Evolutionary conservation across 176 grass and related monocot genomes (phyloP).

Genomic region (Oryza meridionalis): DNA sequence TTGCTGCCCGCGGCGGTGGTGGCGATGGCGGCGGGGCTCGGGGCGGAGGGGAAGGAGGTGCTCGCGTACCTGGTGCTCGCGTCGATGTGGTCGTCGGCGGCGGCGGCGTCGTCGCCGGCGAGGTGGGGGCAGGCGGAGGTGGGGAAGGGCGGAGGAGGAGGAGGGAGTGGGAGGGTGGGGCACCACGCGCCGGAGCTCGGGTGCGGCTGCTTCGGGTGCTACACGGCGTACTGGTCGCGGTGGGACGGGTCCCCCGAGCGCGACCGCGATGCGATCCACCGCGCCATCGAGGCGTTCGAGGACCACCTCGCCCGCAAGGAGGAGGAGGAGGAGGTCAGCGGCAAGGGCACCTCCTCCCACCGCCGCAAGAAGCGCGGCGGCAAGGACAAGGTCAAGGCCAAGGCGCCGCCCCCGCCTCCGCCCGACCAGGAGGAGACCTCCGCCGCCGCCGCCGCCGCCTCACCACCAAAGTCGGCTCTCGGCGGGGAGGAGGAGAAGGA

Average conservation of each 20-base stretch:
- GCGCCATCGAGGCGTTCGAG: conserved; percentile 77
- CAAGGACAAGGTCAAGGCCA: conserved; percentile 15
- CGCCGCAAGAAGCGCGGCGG: conserved; percentile 45
- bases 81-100: conserved; percentile 55
- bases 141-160: background rate
- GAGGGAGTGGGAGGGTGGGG: background rate
- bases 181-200: conserved; percentile 55
- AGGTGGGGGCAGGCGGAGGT: background rate
- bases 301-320: conserved; percentile 57
- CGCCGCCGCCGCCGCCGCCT: background rate
- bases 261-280: conserved; percentile 62
- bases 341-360: background rate
- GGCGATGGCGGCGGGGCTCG: conserved; percentile 46
- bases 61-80: conserved; percentile 70
- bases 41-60: conserved; percentile 67
- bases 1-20: conserved; percentile 57
- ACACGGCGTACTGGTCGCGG: conserved; percentile 78
- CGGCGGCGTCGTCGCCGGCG: background rate
- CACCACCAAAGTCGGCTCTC: background rate
- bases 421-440: conserved; percentile 13
- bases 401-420: conserved; percentile 12
- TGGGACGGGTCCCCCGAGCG: conserved; percentile 66
- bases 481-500: background rate
- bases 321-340: conserved; percentile 27
- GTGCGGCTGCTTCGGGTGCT: conserved; percentile 88